Evolutionary conservation across 495 filamentous ascomycete genomes (phyloP).

Genomic region (Cudoniella acicularis): DNA sequence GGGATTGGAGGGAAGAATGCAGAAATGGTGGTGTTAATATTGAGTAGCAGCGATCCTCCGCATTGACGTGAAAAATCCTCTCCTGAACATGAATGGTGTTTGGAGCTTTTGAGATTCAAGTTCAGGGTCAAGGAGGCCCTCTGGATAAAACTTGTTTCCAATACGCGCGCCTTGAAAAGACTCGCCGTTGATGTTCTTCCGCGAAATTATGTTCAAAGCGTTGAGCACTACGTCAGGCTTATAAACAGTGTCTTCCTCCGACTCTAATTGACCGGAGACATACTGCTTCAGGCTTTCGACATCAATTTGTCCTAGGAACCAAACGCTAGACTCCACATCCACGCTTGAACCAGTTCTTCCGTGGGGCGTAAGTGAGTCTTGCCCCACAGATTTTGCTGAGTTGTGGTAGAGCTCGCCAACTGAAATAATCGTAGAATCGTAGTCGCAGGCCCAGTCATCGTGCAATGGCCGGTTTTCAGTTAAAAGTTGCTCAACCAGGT

Average conservation of each 20-base stretch:
- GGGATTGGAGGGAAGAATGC: slow-evolving; percentile 36
- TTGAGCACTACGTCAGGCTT: background rate
- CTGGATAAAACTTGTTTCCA: slow-evolving; percentile 1
- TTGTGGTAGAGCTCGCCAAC: background rate
- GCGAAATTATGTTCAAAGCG: slow-evolving; percentile 11
- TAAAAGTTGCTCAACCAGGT: background rate
- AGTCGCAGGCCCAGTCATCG: background rate
- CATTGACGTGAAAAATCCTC: slow-evolving; percentile 64
- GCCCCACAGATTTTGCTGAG: background rate
- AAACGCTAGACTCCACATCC: background rate
- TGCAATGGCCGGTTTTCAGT: background rate
- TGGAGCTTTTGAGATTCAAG: background rate
- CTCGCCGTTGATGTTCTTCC: background rate
- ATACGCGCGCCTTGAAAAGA: background rate
- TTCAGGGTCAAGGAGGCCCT: background rate
- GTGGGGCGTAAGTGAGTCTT: background rate
- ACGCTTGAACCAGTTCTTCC: background rate
- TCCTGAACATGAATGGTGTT: slow-evolving; percentile 25
- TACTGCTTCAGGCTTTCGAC: background rate
- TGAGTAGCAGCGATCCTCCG: slow-evolving; percentile 62
- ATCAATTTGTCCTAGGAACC: background rate
- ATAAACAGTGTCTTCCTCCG: background rate
- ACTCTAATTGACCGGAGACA: background rate
- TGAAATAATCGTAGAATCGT: slow-evolving; percentile 1
- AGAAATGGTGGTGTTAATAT: slow-evolving; percentile 38